Evolutionary conservation across 495 filamentous ascomycete species (phyloP).

Genomic region (Podospora anserina): DNA sequence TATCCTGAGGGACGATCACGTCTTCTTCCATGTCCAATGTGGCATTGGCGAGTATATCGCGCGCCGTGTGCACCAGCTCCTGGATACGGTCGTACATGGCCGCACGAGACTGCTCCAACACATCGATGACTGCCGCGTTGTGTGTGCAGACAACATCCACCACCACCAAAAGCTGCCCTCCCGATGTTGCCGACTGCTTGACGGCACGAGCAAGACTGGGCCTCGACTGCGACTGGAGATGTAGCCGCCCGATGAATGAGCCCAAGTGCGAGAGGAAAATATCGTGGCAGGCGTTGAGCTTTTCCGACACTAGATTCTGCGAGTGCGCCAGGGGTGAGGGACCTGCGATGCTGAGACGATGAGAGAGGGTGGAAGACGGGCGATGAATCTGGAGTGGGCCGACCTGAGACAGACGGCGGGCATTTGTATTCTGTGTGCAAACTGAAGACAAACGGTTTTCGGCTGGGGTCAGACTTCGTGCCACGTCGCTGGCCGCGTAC

Average conservation of each 20-base stretch:
- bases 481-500: conserved; percentile 31
- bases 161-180: conserved; percentile 69
- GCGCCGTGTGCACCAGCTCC: conserved; percentile 73
- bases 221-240: conserved; percentile 83
- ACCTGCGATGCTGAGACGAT: conserved; percentile 52
- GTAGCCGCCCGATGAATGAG: conserved; percentile 85
- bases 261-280: conserved; percentile 82
- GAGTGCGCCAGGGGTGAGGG: conserved; percentile 40
- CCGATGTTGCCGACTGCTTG: conserved; percentile 76
- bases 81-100: conserved; percentile 77
- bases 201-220: conserved; percentile 67
- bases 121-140: conserved; percentile 60
- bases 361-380: conserved; percentile 51
- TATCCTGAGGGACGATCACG: conserved; percentile 76
- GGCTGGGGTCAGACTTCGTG: conserved; percentile 33
- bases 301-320: conserved; percentile 55
- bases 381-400: conserved; percentile 31
- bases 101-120: conserved; percentile 65
- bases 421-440: conserved; percentile 36
- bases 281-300: conserved; percentile 75
- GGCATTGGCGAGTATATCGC: conserved; percentile 66
- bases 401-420: conserved; percentile 40
- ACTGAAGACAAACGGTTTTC: conserved; percentile 46
- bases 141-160: conserved; percentile 82
- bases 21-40: conserved; percentile 63